Conservation (phyloP, 2,329 filamentous ascomycete genomes). For the Neofusicoccum parvum region DNA sequence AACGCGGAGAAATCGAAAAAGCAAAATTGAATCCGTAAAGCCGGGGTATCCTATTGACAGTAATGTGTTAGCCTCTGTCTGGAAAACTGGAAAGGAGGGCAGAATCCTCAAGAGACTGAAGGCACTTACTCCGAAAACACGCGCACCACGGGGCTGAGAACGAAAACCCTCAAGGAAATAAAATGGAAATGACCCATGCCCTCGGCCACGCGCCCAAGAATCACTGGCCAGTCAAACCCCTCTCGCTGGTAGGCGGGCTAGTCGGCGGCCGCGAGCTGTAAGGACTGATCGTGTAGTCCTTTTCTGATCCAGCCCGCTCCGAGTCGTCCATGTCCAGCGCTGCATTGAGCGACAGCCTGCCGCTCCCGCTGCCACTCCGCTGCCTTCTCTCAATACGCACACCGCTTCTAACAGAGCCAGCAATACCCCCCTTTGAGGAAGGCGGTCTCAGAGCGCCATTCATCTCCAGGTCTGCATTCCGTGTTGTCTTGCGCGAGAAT, state of each 20-base stretch:
- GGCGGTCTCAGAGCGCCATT: neutral
- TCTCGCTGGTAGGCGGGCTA: neutral
- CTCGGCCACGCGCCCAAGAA: too few relatives aligned
- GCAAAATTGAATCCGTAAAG: too few relatives aligned
- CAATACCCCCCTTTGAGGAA: neutral
- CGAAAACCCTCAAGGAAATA: too few relatives aligned
- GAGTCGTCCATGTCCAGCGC: neutral
- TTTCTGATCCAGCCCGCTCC: neutral
- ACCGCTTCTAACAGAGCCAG: neutral
- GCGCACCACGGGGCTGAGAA: too few relatives aligned
- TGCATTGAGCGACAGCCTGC: neutral
- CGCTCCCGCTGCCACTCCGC: neutral
- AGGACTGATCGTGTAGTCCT: neutral
- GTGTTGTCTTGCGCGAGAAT: neutral
- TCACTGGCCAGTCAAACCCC: neutral
- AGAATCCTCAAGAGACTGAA: too few relatives aligned
- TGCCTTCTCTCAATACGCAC: neutral
- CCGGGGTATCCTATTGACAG: too few relatives aligned
- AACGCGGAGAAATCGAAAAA: too few relatives aligned
- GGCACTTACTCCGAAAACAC: too few relatives aligned
- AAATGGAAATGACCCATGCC: too few relatives aligned
- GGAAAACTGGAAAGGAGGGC: too few relatives aligned
- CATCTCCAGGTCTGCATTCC: neutral
- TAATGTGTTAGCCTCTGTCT: too few relatives aligned
- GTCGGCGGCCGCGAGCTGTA: neutral